Conservation (phyloP, 2,329 filamentous ascomycete species). For the Botrytis galanthina region DNA sequence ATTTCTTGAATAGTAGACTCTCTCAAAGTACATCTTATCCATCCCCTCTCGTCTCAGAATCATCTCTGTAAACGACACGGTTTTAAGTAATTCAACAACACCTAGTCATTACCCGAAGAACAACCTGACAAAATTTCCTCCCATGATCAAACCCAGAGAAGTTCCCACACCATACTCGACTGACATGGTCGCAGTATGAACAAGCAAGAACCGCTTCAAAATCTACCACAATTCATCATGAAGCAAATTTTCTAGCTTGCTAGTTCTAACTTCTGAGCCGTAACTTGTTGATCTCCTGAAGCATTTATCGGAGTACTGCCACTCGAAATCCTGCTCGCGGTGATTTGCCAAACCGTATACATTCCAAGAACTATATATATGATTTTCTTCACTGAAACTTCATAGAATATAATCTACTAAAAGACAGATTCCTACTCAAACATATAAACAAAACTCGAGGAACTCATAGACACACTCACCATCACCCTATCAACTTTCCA, state of each 20-base stretch:
- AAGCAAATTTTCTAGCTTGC: not conserved
- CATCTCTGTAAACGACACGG: accelerated
- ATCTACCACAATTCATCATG: not conserved
- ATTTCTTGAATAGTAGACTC: accelerated
- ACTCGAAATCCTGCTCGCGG: accelerated
- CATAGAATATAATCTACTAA: not conserved
- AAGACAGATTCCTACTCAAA: not conserved
- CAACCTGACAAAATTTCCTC: not conserved
- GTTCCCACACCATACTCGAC: not conserved
- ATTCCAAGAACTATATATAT: not conserved
- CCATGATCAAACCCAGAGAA: not conserved
- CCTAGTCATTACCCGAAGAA: not conserved
- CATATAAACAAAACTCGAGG: not conserved
- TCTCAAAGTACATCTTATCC: accelerated
- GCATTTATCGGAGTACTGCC: not conserved
- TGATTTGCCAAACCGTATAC: not conserved
- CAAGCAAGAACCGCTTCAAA: not conserved
- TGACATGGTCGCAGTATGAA: too few species aligned
- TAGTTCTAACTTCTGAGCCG: not conserved
- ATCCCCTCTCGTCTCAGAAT: not conserved
- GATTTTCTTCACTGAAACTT: not conserved
- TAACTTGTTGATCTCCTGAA: not conserved
- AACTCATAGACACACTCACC: not conserved
- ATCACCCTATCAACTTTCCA: not conserved
- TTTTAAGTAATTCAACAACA: accelerated